Conservation (phyloP, 2,329 filamentous ascomycete genomes). For the Exophiala dermatitidis region DNA sequence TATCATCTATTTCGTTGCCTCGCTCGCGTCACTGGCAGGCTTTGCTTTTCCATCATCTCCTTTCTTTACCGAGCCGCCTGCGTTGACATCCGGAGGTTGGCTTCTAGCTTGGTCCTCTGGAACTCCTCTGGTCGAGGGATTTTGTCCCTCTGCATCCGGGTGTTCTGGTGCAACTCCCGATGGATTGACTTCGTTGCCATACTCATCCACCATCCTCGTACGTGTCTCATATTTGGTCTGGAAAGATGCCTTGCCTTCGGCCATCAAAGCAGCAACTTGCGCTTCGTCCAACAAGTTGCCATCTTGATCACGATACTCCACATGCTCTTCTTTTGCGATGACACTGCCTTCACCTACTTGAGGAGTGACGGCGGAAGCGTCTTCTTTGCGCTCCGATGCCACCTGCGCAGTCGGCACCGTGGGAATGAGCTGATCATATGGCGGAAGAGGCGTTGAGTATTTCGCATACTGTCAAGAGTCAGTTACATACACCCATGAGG, state of each 20-base stretch:
- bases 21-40: constrained; percentile 43
- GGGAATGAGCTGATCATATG: constrained; percentile 12
- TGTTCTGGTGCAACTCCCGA: constrained; percentile 44
- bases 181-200: constrained; percentile 66
- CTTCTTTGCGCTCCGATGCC: constrained; percentile 24
- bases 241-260: constrained; percentile 86
- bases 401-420: constrained; percentile 21
- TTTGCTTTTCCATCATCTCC: constrained; percentile 36
- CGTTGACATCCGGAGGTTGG: constrained; percentile 30
- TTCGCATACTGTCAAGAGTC: constrained; percentile 31
- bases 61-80: constrained; percentile 33
- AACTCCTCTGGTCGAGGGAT: constrained; percentile 46
- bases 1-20: constrained; percentile 36
- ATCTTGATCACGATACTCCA: constrained; percentile 92
- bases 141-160: constrained; percentile 51
- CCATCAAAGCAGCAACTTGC: constrained; percentile 65
- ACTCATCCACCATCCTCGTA: constrained; percentile 71
- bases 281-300: constrained; percentile 81
- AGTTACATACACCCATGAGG: background rate
- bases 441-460: constrained; percentile 28
- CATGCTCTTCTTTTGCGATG: constrained; percentile 62
- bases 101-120: constrained; percentile 35
- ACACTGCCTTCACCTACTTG: constrained; percentile 29
- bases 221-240: constrained; percentile 94
- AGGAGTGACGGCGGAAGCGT: constrained; percentile 31